Percentiles rank a stretch among this genome's conserved stretches.
These are phyloP conservation scores for Globisporangium cylindrosporum DNA, from an alignment of 352 stramenopile genomes.

Conservation along the genomic window DNA sequence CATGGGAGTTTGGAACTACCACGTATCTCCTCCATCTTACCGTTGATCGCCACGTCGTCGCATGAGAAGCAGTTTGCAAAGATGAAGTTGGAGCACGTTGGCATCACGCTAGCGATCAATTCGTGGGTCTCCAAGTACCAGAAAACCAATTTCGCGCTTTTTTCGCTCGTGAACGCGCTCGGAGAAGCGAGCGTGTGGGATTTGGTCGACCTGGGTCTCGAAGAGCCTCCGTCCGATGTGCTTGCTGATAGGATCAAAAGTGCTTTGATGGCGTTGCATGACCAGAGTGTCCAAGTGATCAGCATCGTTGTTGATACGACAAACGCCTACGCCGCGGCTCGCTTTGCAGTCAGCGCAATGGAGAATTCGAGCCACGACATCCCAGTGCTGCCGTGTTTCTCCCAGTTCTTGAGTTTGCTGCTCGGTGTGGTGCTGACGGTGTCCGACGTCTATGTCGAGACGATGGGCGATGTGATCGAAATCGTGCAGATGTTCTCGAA, in stretches of 20 bases:
- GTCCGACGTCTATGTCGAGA: slow-evolving; percentile 42
- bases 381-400: slow-evolving; percentile 62
- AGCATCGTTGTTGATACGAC: slow-evolving; percentile 64
- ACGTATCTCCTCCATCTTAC: slow-evolving; percentile 21
- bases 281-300: slow-evolving; percentile 56
- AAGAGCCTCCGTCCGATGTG: slow-evolving; percentile 34
- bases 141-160: slow-evolving; percentile 49
- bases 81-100: slow-evolving; percentile 56
- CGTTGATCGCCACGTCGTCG: slow-evolving; percentile 17
- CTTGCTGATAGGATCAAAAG: slow-evolving; percentile 54
- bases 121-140: slow-evolving; percentile 53
- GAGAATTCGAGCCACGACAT: slow-evolving; percentile 41
- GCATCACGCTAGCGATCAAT: slow-evolving; percentile 65
- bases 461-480: slow-evolving; percentile 66
- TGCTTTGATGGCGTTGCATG: slow-evolving; percentile 37
- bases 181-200: slow-evolving; percentile 60
- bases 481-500: slow-evolving; percentile 68
- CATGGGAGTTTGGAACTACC: slow-evolving; percentile 30
- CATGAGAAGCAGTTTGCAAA: slow-evolving; percentile 56
- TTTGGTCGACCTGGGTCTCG: slow-evolving; percentile 51
- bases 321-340: slow-evolving; percentile 37
- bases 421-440: slow-evolving; percentile 61
- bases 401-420: slow-evolving; percentile 46
- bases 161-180: slow-evolving; percentile 68
- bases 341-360: slow-evolving; percentile 36